Evolutionary conservation across 2,329 filamentous ascomycete species (phyloP).

Genomic region (Penicillium sumatraense): DNA sequence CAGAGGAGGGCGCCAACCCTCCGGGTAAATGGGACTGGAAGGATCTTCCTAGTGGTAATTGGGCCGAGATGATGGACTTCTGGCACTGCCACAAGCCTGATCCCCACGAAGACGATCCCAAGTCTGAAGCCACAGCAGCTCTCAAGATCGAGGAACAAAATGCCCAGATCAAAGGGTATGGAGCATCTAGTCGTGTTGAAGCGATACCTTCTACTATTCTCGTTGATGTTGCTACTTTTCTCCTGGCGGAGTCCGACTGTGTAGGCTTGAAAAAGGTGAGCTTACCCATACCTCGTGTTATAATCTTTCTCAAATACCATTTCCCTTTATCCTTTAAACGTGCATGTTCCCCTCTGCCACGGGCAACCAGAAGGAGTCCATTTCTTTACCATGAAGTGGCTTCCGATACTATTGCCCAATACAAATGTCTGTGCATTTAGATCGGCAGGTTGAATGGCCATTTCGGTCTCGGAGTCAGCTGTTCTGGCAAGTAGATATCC

Average conservation of each 20-base stretch:
- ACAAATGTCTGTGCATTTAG: constrained; percentile 38
- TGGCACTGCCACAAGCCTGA: constrained; percentile 98
- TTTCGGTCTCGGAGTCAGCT: constrained; percentile 2
- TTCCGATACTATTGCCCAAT: constrained; percentile 65
- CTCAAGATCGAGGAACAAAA: constrained; percentile 50
- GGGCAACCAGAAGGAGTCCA: constrained; percentile 63
- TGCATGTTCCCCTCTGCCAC: background rate
- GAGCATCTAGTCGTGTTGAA: constrained; percentile 74
- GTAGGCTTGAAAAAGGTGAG: constrained; percentile 44
- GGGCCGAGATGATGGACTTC: constrained; percentile 99
- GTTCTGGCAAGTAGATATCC: constrained; percentile 35
- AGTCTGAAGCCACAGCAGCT: constrained; percentile 44
- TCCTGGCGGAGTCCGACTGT: constrained; percentile 73
- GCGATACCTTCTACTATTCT: constrained; percentile 72
- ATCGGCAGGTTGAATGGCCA: constrained; percentile 4
- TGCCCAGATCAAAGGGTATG: constrained; percentile 72
- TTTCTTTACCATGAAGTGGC: constrained; percentile 52
- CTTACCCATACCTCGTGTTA: constrained; percentile 4
- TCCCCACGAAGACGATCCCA: constrained; percentile 48
- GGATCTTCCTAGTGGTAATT: constrained; percentile 92
- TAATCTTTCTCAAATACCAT: background rate
- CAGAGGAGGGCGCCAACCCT: background rate
- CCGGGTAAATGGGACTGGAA: constrained; percentile 69
- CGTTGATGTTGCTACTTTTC: constrained; percentile 78
- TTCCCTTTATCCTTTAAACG: background rate